phyloP scores from a whole-genome alignment of 1,284 basidiomycete species.

The Gomphus bonarii region DNA sequence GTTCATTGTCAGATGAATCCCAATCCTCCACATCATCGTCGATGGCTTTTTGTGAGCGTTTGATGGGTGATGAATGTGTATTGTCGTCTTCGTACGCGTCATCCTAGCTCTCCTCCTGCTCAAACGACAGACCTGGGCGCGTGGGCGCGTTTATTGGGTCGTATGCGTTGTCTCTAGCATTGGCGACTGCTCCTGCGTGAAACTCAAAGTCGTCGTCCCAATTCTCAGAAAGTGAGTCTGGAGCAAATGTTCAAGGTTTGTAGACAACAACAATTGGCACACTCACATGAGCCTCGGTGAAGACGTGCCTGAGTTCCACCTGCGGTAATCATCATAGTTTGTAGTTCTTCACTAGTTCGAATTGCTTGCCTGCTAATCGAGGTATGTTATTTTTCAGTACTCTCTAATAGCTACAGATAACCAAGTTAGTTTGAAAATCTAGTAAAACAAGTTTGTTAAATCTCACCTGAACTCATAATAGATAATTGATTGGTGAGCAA shows the following conservation, averaged over 20 bases:
- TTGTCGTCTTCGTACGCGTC: slow-evolving; percentile 12
- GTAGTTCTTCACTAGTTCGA: too few relatives aligned
- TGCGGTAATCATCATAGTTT: slow-evolving; percentile 4
- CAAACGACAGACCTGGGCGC: neutral
- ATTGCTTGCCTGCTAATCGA: too few relatives aligned
- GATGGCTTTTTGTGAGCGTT: slow-evolving; percentile 17
- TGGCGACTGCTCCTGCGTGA: slow-evolving; percentile 5
- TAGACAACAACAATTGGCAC: too few relatives aligned
- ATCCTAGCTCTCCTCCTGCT: slow-evolving; percentile 12
- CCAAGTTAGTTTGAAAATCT: too few relatives aligned
- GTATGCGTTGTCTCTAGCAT: neutral
- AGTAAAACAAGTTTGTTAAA: too few relatives aligned
- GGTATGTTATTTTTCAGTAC: too few relatives aligned
- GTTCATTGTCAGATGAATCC: slow-evolving; percentile 12
- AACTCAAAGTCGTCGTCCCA: slow-evolving; percentile 53
- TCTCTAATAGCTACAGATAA: too few relatives aligned
- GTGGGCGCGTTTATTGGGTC: slow-evolving; percentile 4
- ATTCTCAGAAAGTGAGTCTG: slow-evolving; percentile 31
- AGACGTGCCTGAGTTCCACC: neutral
- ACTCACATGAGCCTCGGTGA: neutral
- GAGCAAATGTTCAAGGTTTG: neutral
- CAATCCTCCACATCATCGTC: slow-evolving; percentile 29
- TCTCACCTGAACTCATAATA: too few relatives aligned
- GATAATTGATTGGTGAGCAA: too few relatives aligned
- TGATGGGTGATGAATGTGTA: neutral